A percentile compares a stretch with the other conserved stretches of the same genome.
Conservation (phyloP, 1,284 basidiomycete species). For the Apiotrichum laibachii region DNA sequence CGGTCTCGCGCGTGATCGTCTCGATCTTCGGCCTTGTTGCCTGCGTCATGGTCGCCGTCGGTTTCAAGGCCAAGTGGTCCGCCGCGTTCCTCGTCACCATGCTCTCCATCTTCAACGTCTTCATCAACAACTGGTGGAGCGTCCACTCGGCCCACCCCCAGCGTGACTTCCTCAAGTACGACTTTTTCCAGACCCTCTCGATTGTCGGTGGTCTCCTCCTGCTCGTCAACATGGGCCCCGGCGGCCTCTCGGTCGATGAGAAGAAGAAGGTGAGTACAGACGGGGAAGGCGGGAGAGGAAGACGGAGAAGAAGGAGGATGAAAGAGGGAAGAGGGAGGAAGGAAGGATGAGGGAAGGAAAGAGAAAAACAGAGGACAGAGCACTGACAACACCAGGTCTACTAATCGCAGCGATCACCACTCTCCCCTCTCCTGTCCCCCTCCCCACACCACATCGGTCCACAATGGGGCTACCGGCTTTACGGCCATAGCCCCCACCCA, state of each 20-base stretch:
- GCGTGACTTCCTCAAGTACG: conserved; percentile 91
- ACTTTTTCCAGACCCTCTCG: conserved; percentile 48
- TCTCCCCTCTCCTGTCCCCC: too few relatives aligned
- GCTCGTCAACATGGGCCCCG: conserved; percentile 97
- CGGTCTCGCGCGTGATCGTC: conserved; percentile 75
- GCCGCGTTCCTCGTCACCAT: conserved; percentile 94
- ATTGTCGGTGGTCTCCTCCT: conserved; percentile 97
- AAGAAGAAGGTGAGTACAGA: conserved; percentile 73
- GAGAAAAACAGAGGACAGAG: too few relatives aligned
- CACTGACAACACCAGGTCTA: too few relatives aligned
- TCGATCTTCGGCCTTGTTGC: conserved; percentile 86
- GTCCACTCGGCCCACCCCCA: conserved; percentile 90
- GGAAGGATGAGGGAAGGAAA: too few relatives aligned
- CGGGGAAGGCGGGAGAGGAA: background rate
- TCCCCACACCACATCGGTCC: too few relatives aligned
- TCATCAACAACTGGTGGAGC: conserved; percentile 99
- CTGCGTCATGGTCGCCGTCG: conserved; percentile 94
- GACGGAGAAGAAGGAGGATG: too few relatives aligned
- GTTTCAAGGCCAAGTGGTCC: conserved; percentile 99
- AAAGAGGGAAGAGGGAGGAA: too few relatives aligned
- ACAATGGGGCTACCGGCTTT: too few relatives aligned
- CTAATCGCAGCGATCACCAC: too few relatives aligned
- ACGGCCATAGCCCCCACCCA: too few relatives aligned
- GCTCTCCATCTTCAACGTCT: conserved; percentile 91
- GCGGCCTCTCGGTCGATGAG: conserved; percentile 96